Conservation (phyloP, 2,329 filamentous ascomycete genomes). For the Cadophora gregata region DNA sequence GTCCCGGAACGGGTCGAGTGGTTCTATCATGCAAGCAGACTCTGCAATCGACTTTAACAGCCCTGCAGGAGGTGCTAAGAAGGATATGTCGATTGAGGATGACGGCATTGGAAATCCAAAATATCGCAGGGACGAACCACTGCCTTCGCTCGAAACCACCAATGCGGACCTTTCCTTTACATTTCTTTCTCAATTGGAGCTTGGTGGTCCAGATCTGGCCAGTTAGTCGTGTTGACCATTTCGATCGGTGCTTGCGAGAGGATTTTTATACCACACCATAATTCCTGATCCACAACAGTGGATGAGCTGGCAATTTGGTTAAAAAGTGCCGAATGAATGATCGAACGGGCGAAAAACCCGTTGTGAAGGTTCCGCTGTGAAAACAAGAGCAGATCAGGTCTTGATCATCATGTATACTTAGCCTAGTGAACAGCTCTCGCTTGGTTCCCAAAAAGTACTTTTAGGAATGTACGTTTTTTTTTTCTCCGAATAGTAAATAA, state of each 20-base stretch:
- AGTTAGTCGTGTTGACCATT: background rate
- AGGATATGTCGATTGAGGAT: background rate
- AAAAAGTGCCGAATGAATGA: too few relatives aligned
- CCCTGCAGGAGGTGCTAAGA: background rate
- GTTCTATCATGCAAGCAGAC: background rate
- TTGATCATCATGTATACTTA: too few relatives aligned
- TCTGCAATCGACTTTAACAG: conserved; percentile 1
- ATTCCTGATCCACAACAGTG: too few relatives aligned
- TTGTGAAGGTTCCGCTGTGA: too few relatives aligned
- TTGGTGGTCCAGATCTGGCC: background rate
- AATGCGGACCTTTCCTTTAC: background rate
- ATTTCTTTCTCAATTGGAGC: background rate
- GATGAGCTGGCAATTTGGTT: too few relatives aligned
- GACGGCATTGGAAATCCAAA: background rate
- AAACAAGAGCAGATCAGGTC: too few relatives aligned
- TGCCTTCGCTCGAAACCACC: background rate
- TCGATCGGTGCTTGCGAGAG: background rate
- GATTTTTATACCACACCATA: background rate
- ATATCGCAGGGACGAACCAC: background rate
- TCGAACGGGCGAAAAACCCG: too few relatives aligned
- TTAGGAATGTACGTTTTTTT: too few relatives aligned
- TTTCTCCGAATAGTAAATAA: too few relatives aligned
- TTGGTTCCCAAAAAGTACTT: too few relatives aligned
- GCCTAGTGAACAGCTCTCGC: too few relatives aligned
- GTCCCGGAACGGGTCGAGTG: background rate